Conservation (phyloP, 345 rosid species). For the Draba incana region DNA sequence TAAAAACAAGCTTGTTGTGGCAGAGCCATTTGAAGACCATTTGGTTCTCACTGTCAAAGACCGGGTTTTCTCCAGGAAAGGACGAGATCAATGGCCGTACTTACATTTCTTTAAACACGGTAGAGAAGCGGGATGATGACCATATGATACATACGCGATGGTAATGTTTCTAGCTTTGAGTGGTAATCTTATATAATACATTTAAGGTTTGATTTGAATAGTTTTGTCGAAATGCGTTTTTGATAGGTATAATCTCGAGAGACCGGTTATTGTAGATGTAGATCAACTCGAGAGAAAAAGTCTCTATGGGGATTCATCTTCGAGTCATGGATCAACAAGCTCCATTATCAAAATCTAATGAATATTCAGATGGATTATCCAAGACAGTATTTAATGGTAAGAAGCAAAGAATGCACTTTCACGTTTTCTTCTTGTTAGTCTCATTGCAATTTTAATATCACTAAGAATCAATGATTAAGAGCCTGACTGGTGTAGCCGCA, state of each 20-base stretch:
- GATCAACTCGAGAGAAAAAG: constrained; percentile 82
- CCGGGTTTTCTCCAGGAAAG: constrained; percentile 76
- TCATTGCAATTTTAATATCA: no score
- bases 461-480: not conserved
- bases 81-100: constrained; percentile 84
- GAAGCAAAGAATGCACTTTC: not conserved
- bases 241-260: constrained; percentile 67
- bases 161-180: constrained; percentile 34
- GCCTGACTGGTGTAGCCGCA: no score
- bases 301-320: constrained; percentile 83
- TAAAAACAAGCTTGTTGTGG: constrained; percentile 53
- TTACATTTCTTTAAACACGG: constrained; percentile 58
- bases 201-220: not conserved
- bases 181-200: not conserved
- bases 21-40: constrained; percentile 94
- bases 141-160: constrained; percentile 74
- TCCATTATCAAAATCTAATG: constrained; percentile 13
- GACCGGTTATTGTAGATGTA: constrained; percentile 70
- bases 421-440: constrained; percentile 14
- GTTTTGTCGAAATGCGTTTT: constrained; percentile 12
- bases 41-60: constrained; percentile 81
- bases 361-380: not conserved
- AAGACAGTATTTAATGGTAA: constrained; percentile 23
- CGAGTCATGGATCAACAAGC: constrained; percentile 60
- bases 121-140: constrained; percentile 86